Base-by-base conservation (phyloP, 202 grass and related monocot genomes). In the Panicum hallii region DNA sequence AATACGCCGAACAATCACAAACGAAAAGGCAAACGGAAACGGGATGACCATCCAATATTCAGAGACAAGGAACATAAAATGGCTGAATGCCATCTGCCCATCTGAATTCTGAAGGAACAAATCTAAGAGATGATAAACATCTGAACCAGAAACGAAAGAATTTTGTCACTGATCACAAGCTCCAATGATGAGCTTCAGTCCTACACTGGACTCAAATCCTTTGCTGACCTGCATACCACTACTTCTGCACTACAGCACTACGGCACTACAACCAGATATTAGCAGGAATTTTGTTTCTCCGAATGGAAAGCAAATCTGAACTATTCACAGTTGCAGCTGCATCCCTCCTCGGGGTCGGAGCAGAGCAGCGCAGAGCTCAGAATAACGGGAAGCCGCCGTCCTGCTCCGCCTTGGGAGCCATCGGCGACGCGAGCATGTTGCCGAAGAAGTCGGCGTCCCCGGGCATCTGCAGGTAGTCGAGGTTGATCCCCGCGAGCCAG, bases 401-500 rank as follows among this genome's bases (percentile, higher is more conserved):
- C 22, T 43, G 78, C 62, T 77, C 82, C 71, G 47, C 6, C 82
- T 76, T 89, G 44, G 61, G 53, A 16, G 8, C 68, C 5, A 20
- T 12, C 3, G 87, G 87, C 71, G 87, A 76, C 12, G 32, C 16
- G 17, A 89, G 45, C 78, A 75, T 40, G 23, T 48, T n/a, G 16
- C 14, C 8, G 32, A 42, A 89, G 11, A 76, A 77, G 72, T 89
- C 82, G 38, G 12, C 40, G 55, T 85, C 82, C 5, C 32, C 71
- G 10, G 54, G 82, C 53, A 85, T 30, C 69, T 87, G 83, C 42
- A 93, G 82, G 62, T 97, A 90, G 62, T 97, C 95, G 46, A 97
- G 88, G 61, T 90, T 91, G 28, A 97, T 79, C 65, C 91, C 95
- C 63, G 84, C 72, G 42, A 97, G 87, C 92, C 95, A 97, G 54